Evolutionary conservation across 495 filamentous ascomycete species (phyloP), one percentile per base, ranked within the genome.

Genomic region (Penicillium alfredii): DNA sequence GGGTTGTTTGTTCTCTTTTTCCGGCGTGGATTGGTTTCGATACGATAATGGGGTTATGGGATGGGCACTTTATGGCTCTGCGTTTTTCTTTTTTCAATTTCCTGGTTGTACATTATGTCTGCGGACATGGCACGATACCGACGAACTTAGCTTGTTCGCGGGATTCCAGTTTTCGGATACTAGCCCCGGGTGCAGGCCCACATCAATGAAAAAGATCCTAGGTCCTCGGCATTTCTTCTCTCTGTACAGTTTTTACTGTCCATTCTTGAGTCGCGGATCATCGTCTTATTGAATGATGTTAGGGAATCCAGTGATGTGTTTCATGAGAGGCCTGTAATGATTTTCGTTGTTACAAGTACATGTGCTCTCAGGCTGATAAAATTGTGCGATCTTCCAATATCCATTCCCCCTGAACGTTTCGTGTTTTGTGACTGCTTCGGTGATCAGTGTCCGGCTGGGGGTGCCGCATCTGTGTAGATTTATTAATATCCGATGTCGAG

Each of bases 61-160:
- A 71, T 73, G 77, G 77, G 62, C 68, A 70, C 81, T 73, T 77
- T 72, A 84, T 72, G 85, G 84, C 76, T 78, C 78, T 77, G 68
- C 74, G 78, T 82, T 76, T 66, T 68, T 57, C 71, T 72, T 79
- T 80, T 74, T 63, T 69, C 66, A 68, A 72, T 76, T 61, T 82
- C 76, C 76, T 77, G 83, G 81, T 80, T 94, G 87, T 94, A 94
- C 77, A 92, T 88, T 92, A 89, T 81, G 69, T 74, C 81, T 72
- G 77, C 71, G 76, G 82, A 66, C 76, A 82, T 85, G 61, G 56
- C 63, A 64, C 64, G 64, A 68, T 70, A 65, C 58, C 61, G 58
- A 58, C 53, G 59, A 55, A 47, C 47, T 48, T 38, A 44, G 48
- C 53, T 51, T 36, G 53, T 49, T 57, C 49, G 47, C 51, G 51